These are phyloP conservation scores for Hyphopichia khmerensis DNA, from an alignment of 1,139 yeast species.

Conservation along the genomic window DNA sequence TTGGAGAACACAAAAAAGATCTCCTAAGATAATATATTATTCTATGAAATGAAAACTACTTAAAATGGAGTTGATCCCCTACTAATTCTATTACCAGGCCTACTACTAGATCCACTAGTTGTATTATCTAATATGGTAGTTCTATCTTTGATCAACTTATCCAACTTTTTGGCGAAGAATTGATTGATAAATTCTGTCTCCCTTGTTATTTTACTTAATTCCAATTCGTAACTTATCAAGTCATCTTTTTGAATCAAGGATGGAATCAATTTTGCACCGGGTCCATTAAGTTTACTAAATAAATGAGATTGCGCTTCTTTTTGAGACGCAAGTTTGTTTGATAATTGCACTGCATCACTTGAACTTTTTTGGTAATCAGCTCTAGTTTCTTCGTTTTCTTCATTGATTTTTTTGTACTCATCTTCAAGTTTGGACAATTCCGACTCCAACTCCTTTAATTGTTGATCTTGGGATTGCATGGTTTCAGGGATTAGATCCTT, in stretches of 20 bases:
- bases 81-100: slow-evolving; percentile 39
- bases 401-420: slow-evolving; percentile 25
- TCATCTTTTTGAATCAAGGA: slow-evolving; percentile 38
- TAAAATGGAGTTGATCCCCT: slow-evolving; percentile 40
- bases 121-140: slow-evolving; percentile 25
- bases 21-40: too few species aligned
- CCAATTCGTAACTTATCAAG: slow-evolving; percentile 24
- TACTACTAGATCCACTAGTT: slow-evolving; percentile 25
- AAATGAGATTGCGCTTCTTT: slow-evolving; percentile 28
- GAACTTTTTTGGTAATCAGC: slow-evolving; percentile 53
- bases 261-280: slow-evolving; percentile 43
- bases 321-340: slow-evolving; percentile 30
- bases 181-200: slow-evolving; percentile 37
- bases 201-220: slow-evolving; percentile 21
- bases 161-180: slow-evolving; percentile 35
- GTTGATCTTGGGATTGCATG: slow-evolving; percentile 23
- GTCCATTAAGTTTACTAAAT: slow-evolving; percentile 39
- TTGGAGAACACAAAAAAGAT: too few species aligned
- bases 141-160: slow-evolving; percentile 40
- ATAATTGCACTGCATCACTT: slow-evolving; percentile 53
- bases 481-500: slow-evolving; percentile 8
- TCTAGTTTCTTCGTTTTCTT: slow-evolving; percentile 44
- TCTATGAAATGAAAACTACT: too few species aligned
- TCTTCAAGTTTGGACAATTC: slow-evolving; percentile 25
- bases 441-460: slow-evolving; percentile 27